phyloP scores from a whole-genome alignment of 768 basidiomycete species.

The Boletus tylopilopsis region DNA sequence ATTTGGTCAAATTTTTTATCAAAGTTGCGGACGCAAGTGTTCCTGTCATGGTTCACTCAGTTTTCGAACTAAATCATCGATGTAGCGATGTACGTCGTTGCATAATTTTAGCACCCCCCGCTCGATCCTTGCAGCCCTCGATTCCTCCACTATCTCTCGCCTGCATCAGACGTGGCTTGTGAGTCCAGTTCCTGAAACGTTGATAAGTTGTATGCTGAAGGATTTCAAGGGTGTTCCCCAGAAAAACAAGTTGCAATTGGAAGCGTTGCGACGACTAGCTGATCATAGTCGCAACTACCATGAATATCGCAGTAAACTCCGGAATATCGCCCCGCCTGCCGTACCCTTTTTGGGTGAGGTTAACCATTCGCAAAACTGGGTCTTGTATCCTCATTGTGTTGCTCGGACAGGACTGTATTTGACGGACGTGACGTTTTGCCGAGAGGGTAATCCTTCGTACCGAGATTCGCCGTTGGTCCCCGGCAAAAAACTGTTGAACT shows the following conservation, averaged over 20 bases:
- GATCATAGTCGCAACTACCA: constrained; percentile 89
- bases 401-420: constrained; percentile 65
- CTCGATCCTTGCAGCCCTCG: constrained; percentile 89
- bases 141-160: constrained; percentile 91
- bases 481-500: constrained; percentile 83
- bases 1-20: constrained; percentile 86
- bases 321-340: constrained; percentile 87
- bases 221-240: constrained; percentile 68
- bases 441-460: constrained; percentile 88
- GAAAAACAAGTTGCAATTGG: constrained; percentile 79
- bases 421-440: constrained; percentile 92
- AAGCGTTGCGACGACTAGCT: constrained; percentile 76
- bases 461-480: constrained; percentile 75
- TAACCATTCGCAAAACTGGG: background rate
- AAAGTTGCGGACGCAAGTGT: constrained; percentile 82
- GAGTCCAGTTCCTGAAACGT: constrained; percentile 29
- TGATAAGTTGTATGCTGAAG: constrained; percentile 5
- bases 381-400: constrained; percentile 6
- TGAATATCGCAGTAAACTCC: constrained; percentile 84
- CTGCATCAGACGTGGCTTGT: constrained; percentile 93
- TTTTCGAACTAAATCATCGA: constrained; percentile 7
- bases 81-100: constrained; percentile 76
- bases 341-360: constrained; percentile 87
- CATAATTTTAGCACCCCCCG: constrained; percentile 92
- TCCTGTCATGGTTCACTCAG: constrained; percentile 4